These are phyloP conservation scores for Fusarium sambucinum DNA, from an alignment of 2,329 filamentous ascomycete species.

Conservation along the genomic window DNA sequence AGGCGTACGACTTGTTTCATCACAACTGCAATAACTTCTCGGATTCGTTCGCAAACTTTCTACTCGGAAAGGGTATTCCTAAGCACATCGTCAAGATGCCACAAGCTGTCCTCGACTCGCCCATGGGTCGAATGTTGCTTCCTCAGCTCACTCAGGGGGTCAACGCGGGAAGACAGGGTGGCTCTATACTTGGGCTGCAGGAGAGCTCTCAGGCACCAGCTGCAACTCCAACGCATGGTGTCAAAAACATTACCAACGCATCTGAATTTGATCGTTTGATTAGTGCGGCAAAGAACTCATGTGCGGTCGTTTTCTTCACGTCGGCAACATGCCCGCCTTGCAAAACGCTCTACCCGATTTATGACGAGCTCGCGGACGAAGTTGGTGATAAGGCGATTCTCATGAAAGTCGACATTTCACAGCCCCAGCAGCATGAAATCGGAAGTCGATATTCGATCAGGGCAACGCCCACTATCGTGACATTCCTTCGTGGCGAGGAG, in stretches of 20 bases:
- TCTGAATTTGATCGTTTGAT: slow-evolving; percentile 54
- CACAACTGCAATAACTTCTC: slow-evolving; percentile 99
- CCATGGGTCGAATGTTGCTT: slow-evolving; percentile 88
- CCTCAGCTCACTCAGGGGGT: slow-evolving; percentile 72
- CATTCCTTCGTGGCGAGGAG: slow-evolving; percentile 80
- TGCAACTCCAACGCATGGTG: slow-evolving; percentile 51
- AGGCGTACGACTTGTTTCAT: slow-evolving; percentile 88
- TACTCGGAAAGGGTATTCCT: slow-evolving; percentile 89
- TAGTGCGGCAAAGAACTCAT: slow-evolving; percentile 72
- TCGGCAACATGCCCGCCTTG: slow-evolving; percentile 88
- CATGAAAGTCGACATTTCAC: slow-evolving; percentile 84
- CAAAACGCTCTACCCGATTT: slow-evolving; percentile 83
- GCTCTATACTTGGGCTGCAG: slow-evolving; percentile 66
- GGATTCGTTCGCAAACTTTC: slow-evolving; percentile 90
- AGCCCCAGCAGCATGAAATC: slow-evolving; percentile 72
- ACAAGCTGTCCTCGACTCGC: slow-evolving; percentile 84
- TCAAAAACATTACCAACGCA: slow-evolving; percentile 69
- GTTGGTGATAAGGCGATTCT: slow-evolving; percentile 75
- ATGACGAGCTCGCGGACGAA: slow-evolving; percentile 82
- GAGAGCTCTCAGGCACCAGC: slow-evolving; percentile 50
- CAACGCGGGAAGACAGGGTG: slow-evolving; percentile 61
- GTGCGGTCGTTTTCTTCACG: slow-evolving; percentile 91
- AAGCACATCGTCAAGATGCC: slow-evolving; percentile 88
- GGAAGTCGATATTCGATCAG: slow-evolving; percentile 74
- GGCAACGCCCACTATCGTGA: slow-evolving; percentile 90